Evolutionary conservation across 495 filamentous ascomycete species (phyloP).

Genomic region (Lophiotrema nucula): DNA sequence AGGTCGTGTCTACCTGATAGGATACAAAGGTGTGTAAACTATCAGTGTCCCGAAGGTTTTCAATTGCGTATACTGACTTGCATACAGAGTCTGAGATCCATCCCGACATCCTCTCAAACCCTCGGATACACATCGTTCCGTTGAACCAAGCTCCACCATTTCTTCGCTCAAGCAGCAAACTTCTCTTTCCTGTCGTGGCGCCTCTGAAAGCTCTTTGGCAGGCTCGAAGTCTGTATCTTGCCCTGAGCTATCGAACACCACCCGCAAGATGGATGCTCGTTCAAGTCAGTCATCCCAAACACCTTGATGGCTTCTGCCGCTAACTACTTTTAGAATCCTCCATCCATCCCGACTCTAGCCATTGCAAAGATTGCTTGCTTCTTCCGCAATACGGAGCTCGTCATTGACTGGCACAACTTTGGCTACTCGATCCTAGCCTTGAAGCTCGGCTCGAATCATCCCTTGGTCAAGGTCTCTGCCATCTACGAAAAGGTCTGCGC

Average conservation of each 20-base stretch:
- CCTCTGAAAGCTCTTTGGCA: conserved; percentile 89
- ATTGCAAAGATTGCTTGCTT: conserved; percentile 70
- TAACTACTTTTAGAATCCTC: conserved; percentile 68
- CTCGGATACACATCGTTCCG: conserved; percentile 65
- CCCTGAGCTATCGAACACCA: conserved; percentile 69
- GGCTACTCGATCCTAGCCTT: conserved; percentile 90
- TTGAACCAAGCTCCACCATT: conserved; percentile 60
- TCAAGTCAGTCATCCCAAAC: conserved; percentile 50
- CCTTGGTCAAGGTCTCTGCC: conserved; percentile 70
- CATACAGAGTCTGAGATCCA: conserved; percentile 66
- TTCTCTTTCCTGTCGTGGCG: conserved; percentile 75
- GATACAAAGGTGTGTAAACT: conserved; percentile 71
- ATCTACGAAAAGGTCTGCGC: conserved; percentile 74
- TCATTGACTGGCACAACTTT: conserved; percentile 99
- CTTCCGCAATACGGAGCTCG: conserved; percentile 73
- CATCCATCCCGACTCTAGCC: conserved; percentile 85
- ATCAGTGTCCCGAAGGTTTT: not conserved
- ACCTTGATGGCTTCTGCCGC: not conserved
- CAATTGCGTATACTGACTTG: not conserved
- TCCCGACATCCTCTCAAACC: conserved; percentile 65
- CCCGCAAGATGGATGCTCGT: conserved; percentile 80
- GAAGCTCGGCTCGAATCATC: conserved; percentile 62
- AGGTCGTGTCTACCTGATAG: conserved; percentile 77
- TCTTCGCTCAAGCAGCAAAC: conserved; percentile 64
- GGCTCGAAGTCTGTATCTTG: conserved; percentile 62